These are phyloP conservation scores for Neurospora sp. DNA, from an alignment of 495 filamentous ascomycete genomes.

Conservation along the genomic window DNA sequence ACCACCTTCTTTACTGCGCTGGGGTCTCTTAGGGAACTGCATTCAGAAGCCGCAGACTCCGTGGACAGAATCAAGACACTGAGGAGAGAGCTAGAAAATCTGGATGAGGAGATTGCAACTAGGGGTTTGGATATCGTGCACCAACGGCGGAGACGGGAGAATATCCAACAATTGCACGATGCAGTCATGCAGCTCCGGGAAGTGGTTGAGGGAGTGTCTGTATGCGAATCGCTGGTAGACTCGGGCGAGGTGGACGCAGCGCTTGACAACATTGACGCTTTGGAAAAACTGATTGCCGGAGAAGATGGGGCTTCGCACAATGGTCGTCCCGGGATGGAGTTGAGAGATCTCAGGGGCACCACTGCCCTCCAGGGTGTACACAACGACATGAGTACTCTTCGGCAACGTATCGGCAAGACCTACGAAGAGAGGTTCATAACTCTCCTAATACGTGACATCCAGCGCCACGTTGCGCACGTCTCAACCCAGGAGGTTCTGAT, in stretches of 20 bases:
- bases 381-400: slow-evolving; percentile 62
- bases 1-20: slow-evolving; percentile 94
- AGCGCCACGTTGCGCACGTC: slow-evolving; percentile 70
- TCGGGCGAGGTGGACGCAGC: slow-evolving; percentile 71
- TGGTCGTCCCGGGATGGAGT: slow-evolving; percentile 16
- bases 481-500: slow-evolving; percentile 63
- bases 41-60: slow-evolving; percentile 85
- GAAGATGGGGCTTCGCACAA: slow-evolving; percentile 30
- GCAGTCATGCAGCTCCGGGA: slow-evolving; percentile 73
- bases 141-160: slow-evolving; percentile 70
- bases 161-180: slow-evolving; percentile 70
- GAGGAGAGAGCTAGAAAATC: slow-evolving; percentile 62
- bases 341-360: slow-evolving; percentile 65
- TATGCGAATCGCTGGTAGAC: slow-evolving; percentile 74
- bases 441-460: slow-evolving; percentile 67
- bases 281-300: slow-evolving; percentile 73
- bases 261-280: slow-evolving; percentile 59
- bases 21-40: slow-evolving; percentile 80
- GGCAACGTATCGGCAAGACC: slow-evolving; percentile 70
- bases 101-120: slow-evolving; percentile 82
- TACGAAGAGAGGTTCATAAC: slow-evolving; percentile 77
- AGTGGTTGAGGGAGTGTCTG: slow-evolving; percentile 63
- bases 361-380: slow-evolving; percentile 73
- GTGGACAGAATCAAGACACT: slow-evolving; percentile 77
- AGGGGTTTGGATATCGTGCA: slow-evolving; percentile 80